phyloP scores from a whole-genome alignment of 768 basidiomycete species.

The Naganishia onofrii region DNA sequence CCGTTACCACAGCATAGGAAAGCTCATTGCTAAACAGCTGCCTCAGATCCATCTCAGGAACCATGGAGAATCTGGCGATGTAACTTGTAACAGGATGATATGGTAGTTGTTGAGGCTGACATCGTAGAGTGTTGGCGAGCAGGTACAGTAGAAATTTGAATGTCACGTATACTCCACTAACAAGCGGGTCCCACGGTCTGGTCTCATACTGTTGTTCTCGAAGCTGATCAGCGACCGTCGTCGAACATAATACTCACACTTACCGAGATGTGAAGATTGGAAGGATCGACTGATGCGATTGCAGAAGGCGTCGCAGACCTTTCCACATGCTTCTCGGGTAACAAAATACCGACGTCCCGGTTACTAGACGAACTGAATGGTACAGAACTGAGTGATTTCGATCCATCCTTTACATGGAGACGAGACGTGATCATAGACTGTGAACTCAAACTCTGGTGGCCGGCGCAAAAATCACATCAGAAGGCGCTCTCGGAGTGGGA shows the following conservation, averaged over 20 bases:
- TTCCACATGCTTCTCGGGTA: not conserved
- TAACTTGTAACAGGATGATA: constrained; percentile 5
- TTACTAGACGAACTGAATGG: not conserved
- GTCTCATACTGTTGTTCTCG: not conserved
- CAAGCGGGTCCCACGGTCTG: not conserved
- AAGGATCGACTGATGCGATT: constrained; percentile 6
- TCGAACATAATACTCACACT: not conserved
- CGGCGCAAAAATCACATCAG: not conserved
- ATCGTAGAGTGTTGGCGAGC: constrained; percentile 13
- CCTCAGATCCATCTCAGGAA: constrained; percentile 1
- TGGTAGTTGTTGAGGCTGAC: constrained; percentile 4
- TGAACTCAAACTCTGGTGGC: not conserved
- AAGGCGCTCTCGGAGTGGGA: not conserved
- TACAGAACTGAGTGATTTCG: not conserved
- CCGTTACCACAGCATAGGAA: constrained; percentile 1
- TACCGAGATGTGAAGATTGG: not conserved
- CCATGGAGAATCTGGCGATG: constrained; percentile 16
- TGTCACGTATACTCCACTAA: not conserved
- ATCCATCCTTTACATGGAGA: not conserved
- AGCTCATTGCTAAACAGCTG: constrained; percentile 1
- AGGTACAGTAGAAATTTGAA: constrained; percentile 19
- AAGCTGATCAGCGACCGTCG: not conserved
- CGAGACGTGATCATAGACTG: not conserved
- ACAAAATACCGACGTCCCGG: constrained; percentile 3
- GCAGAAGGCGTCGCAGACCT: not conserved